Percentiles rank a stretch among this genome's conserved stretches.
These are phyloP conservation scores for Drosera capensis DNA, from an alignment of 148 eudicot genomes.

Conservation along the genomic window DNA sequence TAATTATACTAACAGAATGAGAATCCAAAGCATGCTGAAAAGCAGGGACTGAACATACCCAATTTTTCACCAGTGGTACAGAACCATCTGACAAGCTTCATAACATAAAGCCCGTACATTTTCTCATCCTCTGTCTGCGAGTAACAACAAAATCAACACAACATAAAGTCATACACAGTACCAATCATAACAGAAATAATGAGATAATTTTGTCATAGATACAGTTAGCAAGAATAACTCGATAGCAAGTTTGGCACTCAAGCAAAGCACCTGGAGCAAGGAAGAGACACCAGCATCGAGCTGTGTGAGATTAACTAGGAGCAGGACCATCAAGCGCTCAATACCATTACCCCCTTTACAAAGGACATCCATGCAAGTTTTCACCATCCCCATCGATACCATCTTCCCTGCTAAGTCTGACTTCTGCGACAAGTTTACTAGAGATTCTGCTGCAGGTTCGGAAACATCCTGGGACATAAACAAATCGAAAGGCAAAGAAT, in stretches of 20 bases:
- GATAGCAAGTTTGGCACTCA: conserved; percentile 3
- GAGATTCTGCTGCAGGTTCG: conserved; percentile 86
- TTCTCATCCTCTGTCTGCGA: conserved; percentile 63
- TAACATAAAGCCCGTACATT: conserved; percentile 70
- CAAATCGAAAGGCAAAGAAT: too few species aligned
- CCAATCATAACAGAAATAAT: background rate
- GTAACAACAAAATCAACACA: conserved; percentile 8
- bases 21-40: background rate
- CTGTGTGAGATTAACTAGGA: conserved; percentile 90
- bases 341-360: conserved; percentile 51
- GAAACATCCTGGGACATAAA: conserved; percentile 56
- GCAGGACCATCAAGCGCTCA: conserved; percentile 57
- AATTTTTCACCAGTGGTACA: conserved; percentile 53
- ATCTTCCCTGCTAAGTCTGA: conserved; percentile 59
- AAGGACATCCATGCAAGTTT: conserved; percentile 43
- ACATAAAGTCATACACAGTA: background rate
- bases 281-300: conserved; percentile 77
- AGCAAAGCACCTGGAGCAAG: conserved; percentile 73
- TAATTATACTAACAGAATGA: background rate
- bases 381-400: conserved; percentile 53
- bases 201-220: background rate
- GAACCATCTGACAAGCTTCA: conserved; percentile 92
- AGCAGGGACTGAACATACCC: conserved; percentile 25
- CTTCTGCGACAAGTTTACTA: conserved; percentile 72
- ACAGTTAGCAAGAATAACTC: background rate